These are phyloP conservation scores for Euphorbia neoarborescens DNA, from an alignment of 441 rosid species.

Conservation along the genomic window DNA sequence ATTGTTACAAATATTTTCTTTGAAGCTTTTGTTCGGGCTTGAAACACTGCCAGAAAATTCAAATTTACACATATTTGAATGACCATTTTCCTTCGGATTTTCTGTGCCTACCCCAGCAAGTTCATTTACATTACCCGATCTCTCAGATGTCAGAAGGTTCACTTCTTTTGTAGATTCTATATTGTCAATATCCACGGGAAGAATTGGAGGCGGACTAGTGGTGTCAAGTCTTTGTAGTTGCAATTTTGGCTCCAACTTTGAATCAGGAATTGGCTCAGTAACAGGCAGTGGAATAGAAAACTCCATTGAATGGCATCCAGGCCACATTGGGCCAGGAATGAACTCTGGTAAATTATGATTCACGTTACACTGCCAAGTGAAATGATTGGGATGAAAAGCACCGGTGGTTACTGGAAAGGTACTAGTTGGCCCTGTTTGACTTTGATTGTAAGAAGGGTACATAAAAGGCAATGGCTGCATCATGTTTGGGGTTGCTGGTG, in stretches of 20 bases:
- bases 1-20: constrained; percentile 29
- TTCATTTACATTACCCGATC: constrained; percentile 28
- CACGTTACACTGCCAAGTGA: constrained; percentile 77
- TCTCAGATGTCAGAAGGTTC: constrained; percentile 31
- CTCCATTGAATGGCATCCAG: constrained; percentile 62
- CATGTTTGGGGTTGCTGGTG: constrained; percentile 87
- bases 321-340: constrained; percentile 70
- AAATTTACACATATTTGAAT: constrained; percentile 23
- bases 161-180: constrained; percentile 38
- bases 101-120: constrained; percentile 24
- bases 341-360: constrained; percentile 55
- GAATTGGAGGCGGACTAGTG: constrained; percentile 35
- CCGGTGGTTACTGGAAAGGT: constrained; percentile 67
- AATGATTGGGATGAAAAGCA: constrained; percentile 74
- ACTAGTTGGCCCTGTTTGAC: constrained; percentile 60
- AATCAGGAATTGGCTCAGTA: constrained; percentile 58
- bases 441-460: constrained; percentile 71
- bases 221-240: constrained; percentile 28
- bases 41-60: constrained; percentile 27
- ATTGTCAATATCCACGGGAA: constrained; percentile 50
- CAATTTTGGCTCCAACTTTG: constrained; percentile 34
- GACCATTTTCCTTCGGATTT: constrained; percentile 37
- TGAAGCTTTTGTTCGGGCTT: constrained; percentile 23
- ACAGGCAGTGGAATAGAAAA: constrained; percentile 55
- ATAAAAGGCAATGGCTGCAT: constrained; percentile 79